Base-by-base conservation (phyloP, 805 yeast genomes). In the Scheffersomyces coipomensis region DNA sequence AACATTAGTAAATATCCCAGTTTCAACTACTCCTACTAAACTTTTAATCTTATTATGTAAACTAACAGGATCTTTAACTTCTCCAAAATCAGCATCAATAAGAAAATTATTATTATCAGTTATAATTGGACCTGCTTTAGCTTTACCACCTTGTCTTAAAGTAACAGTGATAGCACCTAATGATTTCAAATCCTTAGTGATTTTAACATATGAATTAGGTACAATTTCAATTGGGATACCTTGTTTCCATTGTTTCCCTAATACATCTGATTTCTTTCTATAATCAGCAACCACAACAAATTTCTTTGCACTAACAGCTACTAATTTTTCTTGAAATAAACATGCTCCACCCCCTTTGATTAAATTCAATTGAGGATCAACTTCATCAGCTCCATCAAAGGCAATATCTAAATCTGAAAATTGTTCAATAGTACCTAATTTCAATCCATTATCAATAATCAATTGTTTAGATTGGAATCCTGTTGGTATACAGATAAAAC, bases 281-380 rank as follows among this genome's bases (percentile, higher is more conserved):
- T 79, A 84, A 64, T 93, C 99, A 2, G 98, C 99, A 37, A 93
- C 97, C 16, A 91, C 75, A 19, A 93, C 71, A 56, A 91, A 89
- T 52, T 76, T 77, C 42, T 76, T 68, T 3, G 97, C 81, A 45
- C 88, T 79, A 40, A 79, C 75, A 13, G 97, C 96, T 11, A 93
- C 96, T 38, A 93, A 73, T 66, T 93, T 93, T 62, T 93, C 99
- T 68, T 91, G 99, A 68, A 93, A 84, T 46, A 89, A 72, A 63
- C 99, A 93, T 2, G 97, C 99, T 30, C 99, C 99, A 35, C 99
- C 99, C 49, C 99, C 99, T 66, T 93, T 93, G 60, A 93, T 93
- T 53, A 90, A 81, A 58, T 89, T 87, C 52, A 93, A 73, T 16
- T 73, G 58, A 4, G 78, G 58, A 62, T 91, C 99, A 42, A 90